Evolutionary conservation across 805 yeast species (phyloP).

Genomic region (Candida nitratophila): DNA sequence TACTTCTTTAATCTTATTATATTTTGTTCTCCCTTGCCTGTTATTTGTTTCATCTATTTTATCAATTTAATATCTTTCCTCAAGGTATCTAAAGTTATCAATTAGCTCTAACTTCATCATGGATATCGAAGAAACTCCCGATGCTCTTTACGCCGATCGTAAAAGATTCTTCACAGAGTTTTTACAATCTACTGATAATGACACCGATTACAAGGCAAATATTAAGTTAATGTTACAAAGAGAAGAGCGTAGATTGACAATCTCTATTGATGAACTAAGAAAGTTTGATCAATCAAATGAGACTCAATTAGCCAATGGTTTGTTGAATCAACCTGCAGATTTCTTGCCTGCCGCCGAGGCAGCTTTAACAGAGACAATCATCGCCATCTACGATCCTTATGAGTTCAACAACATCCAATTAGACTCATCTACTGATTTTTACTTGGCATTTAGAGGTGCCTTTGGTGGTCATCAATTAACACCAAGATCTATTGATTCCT

Average conservation of each 20-base stretch:
- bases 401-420: constrained; percentile 45
- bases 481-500: constrained; percentile 80
- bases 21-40: no score
- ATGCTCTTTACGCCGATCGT: constrained; percentile 62
- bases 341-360: constrained; percentile 83
- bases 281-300: constrained; percentile 54
- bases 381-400: constrained; percentile 61
- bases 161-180: constrained; percentile 86
- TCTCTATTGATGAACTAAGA: constrained; percentile 81
- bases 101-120: neutral
- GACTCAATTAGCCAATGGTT: constrained; percentile 62
- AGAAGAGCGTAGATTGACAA: constrained; percentile 58
- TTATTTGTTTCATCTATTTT: no score
- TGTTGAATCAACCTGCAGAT: constrained; percentile 72
- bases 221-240: constrained; percentile 68
- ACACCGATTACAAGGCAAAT: constrained; percentile 57
- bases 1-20: no score
- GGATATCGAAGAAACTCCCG: constrained; percentile 20
- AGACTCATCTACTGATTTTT: constrained; percentile 57
- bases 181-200: constrained; percentile 46
- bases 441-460: constrained; percentile 80
- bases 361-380: constrained; percentile 75
- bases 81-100: neutral
- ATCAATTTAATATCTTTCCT: no score
- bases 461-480: constrained; percentile 84